Base-by-base conservation (phyloP, 495 filamentous ascomycete species). In the Talaromyces nanjingensis region DNA sequence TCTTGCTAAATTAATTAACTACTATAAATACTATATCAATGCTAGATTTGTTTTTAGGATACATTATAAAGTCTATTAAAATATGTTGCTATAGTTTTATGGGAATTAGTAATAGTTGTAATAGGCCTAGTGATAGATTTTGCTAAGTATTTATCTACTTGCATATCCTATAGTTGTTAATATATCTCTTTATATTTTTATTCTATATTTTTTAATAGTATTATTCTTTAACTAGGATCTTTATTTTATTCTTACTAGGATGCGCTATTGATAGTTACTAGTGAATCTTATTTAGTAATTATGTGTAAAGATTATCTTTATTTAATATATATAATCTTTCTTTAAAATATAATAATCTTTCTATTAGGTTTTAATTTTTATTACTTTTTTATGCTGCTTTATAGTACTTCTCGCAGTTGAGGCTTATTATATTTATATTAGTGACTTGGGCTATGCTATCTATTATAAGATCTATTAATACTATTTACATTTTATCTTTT, bases 101-200 rank as follows among this genome's bases (percentile, higher is more conserved):
- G 1, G 64, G 69, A n/a, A 69, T 63, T 25, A 65, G 63, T n/a
- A 71, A 53, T 2, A 68, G 66, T 55, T 71, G 58, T 12, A 72
- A 57, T 29, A 69, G 54, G 3, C 68, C 65, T 27, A 63, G 64
- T 22, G 37, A 56, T 20, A 54, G 9, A n/a, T 69, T 49, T 53
- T 63, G 7, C 29, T 20, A 1, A 11, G 24, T 60, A 16, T 60
- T 39, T 12, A 16, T 39, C 33, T 29, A 14, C 9, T 39, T 31
- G 39, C 58, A 60, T 1, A 33, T n/a, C 16, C 37, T 24, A 42
- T 16, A 60, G 20, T 60, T 60, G 12, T 39, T 16, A 1, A 60
- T 4, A 39, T 60, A 60, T 14, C 58, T n/a, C n/a, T n/a, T n/a
- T n/a, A n/a, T n/a, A n/a, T n/a, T n/a, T n/a, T n/a, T n/a, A n/a